Conservation (phyloP, 108 stramenopile genomes). For the Pseudonitzschia delicatissima region DNA sequence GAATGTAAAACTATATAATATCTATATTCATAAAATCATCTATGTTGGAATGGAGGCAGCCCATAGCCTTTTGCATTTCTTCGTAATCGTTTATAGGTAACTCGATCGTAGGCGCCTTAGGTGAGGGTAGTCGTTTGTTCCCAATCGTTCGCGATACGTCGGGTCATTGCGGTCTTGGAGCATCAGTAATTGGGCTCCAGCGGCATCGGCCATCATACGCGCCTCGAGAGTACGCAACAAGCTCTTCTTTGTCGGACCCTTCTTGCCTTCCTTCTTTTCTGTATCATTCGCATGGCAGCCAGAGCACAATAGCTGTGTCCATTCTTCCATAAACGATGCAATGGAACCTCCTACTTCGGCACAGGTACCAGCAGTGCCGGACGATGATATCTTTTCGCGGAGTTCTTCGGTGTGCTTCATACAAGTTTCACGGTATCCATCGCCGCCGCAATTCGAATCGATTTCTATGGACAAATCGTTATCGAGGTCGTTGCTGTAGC, state of each 20-base stretch:
- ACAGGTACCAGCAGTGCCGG: no score
- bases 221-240: constrained; percentile 10
- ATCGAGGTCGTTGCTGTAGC: not conserved
- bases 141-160: not conserved
- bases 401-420: not conserved
- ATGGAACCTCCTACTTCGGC: not conserved
- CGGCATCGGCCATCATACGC: constrained; percentile 12
- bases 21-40: not conserved
- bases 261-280: not conserved
- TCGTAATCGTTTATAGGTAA: constrained; percentile 11
- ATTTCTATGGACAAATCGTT: not conserved
- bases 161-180: not conserved
- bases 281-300: not conserved
- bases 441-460: not conserved
- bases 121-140: constrained; percentile 6
- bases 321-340: constrained; percentile 5
- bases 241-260: not conserved
- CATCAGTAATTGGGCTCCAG: constrained; percentile 8
- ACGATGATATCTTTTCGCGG: no score
- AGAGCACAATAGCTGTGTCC: constrained; percentile 3
- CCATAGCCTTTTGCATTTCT: no score
- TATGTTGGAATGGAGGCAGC: no score
- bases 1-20: not conserved
- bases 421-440: not conserved
- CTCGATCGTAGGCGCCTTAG: constrained; percentile 10